These are phyloP conservation scores for Fusarium stilboides DNA, from an alignment of 2,329 filamentous ascomycete genomes.

Conservation along the genomic window DNA sequence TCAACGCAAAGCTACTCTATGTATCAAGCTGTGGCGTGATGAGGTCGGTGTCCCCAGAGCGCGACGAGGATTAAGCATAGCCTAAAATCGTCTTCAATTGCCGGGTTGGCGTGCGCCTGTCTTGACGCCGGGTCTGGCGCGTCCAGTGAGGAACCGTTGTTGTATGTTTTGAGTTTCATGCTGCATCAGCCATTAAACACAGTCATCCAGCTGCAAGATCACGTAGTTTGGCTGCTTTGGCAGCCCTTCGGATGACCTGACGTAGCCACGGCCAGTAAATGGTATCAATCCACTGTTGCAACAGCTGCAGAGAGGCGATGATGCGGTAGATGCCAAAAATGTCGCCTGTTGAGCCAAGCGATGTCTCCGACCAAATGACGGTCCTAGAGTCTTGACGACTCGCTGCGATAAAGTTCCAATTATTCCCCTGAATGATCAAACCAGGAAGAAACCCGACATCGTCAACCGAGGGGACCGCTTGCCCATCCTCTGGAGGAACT, in stretches of 20 bases:
- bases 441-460: slow-evolving; percentile 15
- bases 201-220: not conserved
- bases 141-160: not conserved
- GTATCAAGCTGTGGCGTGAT: not conserved
- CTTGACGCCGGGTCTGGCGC: not conserved
- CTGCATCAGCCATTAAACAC: not conserved
- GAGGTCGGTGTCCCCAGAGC: not conserved
- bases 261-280: slow-evolving; percentile 5
- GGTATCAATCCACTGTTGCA: not conserved
- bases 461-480: not conserved
- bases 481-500: not conserved
- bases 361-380: not conserved
- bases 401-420: slow-evolving; percentile 4
- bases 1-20: not conserved
- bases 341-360: slow-evolving; percentile 5
- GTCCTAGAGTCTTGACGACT: slow-evolving; percentile 11
- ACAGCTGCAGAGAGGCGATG: slow-evolving; percentile 8
- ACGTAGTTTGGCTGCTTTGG: not conserved
- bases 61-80: not conserved
- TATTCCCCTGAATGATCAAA: slow-evolving; percentile 21
- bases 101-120: slow-evolving; percentile 5
- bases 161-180: not conserved
- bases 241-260: not conserved
- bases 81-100: not conserved
- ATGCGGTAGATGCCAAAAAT: slow-evolving; percentile 16